These are phyloP conservation scores for Amphichorda felina DNA, from an alignment of 2,329 filamentous ascomycete species.

Conservation along the genomic window DNA sequence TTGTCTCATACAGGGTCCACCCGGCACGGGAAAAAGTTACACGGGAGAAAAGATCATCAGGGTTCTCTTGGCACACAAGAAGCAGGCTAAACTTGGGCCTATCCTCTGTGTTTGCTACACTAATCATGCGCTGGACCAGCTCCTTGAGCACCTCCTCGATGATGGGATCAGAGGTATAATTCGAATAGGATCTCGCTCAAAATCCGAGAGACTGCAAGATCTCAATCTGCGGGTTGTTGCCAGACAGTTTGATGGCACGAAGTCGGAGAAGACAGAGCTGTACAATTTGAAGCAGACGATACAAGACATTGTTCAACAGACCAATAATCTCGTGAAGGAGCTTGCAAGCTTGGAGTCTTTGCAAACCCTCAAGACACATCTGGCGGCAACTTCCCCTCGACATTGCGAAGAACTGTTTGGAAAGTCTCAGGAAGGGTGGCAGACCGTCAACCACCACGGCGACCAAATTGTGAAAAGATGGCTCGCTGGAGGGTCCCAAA, in stretches of 20 bases:
- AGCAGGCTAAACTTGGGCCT: constrained; percentile 27
- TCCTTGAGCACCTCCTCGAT: constrained; percentile 47
- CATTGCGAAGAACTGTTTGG: background rate
- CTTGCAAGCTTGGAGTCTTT: background rate
- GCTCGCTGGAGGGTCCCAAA: background rate
- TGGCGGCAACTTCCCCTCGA: background rate
- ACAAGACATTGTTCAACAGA: background rate
- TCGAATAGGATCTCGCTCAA: constrained; percentile 47
- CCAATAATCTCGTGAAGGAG: background rate
- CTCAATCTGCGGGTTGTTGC: constrained; percentile 35
- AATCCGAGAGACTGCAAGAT: constrained; percentile 35
- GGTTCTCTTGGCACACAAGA: constrained; percentile 32
- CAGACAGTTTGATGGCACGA: constrained; percentile 19
- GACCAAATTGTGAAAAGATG: background rate
- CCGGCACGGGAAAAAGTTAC: constrained; percentile 58
- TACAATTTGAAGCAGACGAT: constrained; percentile 7
- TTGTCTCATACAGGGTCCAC: constrained; percentile 57
- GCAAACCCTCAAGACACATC: background rate
- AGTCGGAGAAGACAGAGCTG: constrained; percentile 19
- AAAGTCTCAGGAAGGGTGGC: background rate
- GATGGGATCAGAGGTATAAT: constrained; percentile 37
- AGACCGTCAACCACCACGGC: background rate
- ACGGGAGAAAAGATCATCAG: constrained; percentile 48
- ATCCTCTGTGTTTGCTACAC: constrained; percentile 41
- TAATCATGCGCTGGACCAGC: constrained; percentile 38